phyloP scores from a whole-genome alignment of 495 filamentous ascomycete species.

The Annulohypoxylon bovei region DNA sequence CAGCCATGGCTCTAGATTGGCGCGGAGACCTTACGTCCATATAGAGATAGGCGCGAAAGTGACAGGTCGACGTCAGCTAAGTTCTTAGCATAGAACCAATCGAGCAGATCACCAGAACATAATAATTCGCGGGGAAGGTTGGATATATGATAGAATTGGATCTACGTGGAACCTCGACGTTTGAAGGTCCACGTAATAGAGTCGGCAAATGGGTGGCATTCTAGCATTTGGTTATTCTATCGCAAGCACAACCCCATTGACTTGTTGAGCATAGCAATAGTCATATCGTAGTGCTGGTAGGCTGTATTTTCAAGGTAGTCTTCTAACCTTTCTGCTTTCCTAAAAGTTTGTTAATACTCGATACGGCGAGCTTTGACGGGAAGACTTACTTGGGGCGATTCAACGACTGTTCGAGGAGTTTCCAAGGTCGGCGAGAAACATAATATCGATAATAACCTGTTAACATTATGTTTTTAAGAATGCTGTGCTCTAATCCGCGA shows the following conservation, averaged over 20 bases:
- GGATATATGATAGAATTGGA: conserved; percentile 3
- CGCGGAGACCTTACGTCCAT: conserved; percentile 29
- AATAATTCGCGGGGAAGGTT: conserved; percentile 10
- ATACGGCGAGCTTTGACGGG: neutral
- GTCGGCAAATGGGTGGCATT: neutral
- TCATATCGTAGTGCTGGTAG: conserved; percentile 70
- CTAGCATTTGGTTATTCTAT: conserved; percentile 45
- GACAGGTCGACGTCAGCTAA: conserved; percentile 9
- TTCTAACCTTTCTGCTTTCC: conserved; percentile 7
- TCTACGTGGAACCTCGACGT: neutral
- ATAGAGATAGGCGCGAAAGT: conserved; percentile 13
- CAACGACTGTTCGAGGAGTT: neutral
- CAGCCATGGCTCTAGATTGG: conserved; percentile 16
- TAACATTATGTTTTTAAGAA: conserved; percentile 78
- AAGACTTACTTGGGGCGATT: conserved; percentile 11
- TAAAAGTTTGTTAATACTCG: conserved; percentile 14
- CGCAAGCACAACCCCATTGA: conserved; percentile 74
- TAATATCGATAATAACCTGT: conserved; percentile 37
- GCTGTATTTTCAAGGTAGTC: conserved; percentile 38
- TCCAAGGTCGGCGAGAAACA: neutral
- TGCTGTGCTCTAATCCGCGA: conserved; percentile 79
- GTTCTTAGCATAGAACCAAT: neutral
- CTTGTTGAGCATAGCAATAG: conserved; percentile 76
- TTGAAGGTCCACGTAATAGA: neutral
- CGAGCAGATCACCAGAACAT: neutral